Base-by-base conservation (phyloP, 2,329 filamentous ascomycete species). In the Hymenoscyphus fructigenus region DNA sequence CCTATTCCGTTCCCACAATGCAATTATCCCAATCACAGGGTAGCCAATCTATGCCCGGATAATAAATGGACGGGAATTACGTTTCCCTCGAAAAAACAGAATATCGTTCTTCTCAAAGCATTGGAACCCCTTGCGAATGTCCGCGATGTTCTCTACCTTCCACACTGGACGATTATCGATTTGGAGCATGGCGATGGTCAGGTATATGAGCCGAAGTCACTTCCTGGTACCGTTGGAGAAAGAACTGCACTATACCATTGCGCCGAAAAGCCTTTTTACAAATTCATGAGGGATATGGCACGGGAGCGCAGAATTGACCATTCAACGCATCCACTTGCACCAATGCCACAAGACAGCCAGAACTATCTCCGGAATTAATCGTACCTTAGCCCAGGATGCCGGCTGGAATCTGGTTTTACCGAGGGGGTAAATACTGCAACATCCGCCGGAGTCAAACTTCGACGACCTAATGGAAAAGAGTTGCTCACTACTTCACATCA, bases 121-220 rank as follows among this genome's bases (percentile, higher is more conserved):
- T 65, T 68, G 59, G 47, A 65, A 28, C 62, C 66, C 59, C 58
- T 68, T 23, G 66, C 66, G 61, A 65, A 66, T 56, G 64, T 66
- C 29, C 61, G 64, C 17, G 66, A 44, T 50, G 63, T 67, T 50
- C 23, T 66, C 15, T 68, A 68, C 63, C 65, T 68, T 64, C 64
- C 66, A 15, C 44, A 68, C 63, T 65, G 66, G 66, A 66, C 23
- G 41, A 66, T 66, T 57, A 41, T 68, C 36, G 66, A 66, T 57
- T 62, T 68, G 5, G 66, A 66, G 26, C 50, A 68, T 63, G 62
- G 62, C 26, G 66, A 68, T 68, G 66, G 66, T 61, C 61, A 64
- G 61, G 29, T 7, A 17, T 68, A 68, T 63, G 64, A 63, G 53
- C 59, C 64, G 5, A 65, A 65, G 50, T 66, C 66, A 61, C 66